Base-by-base conservation (phyloP, 2,329 filamentous ascomycete genomes). In the Bipolaris gigantea region DNA sequence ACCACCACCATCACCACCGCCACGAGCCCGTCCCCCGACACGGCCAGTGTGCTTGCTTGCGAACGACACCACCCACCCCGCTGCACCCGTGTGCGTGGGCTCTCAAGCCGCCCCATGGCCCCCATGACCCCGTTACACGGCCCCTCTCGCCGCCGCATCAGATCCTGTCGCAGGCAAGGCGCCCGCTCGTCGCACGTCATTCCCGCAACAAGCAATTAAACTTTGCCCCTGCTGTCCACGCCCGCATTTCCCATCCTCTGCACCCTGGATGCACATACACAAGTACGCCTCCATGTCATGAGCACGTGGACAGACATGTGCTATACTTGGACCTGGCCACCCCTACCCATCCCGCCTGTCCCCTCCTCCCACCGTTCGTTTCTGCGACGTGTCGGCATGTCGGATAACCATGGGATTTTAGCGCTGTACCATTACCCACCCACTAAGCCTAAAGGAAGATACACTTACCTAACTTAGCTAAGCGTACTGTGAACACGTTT, bases 151-250 rank as follows among this genome's bases (percentile, higher is more conserved):
- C 36, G 52, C 50, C 54, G 54, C 53, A 38, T 57, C 54, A 59
- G 30, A 59, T 47, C 54, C 51, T 51, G 56, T 59, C 54, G 56
- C 56, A 53, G 34, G 36, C 51, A 40, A 35, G 41, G 51, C 51
- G 42, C 33, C 40, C 18, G 33, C 50, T n/a, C 50, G 32, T 35
- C 33, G 49, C 53, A 56, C 54, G 53, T 57, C 56, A 51, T 51
- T 45, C 50, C 46, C 55, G 46, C 47, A 50, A 9, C 32, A 54
- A 47, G 27, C 41, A 49, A 43, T 40, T 21, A 48, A 23, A 15
- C 39, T 27, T 44, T 39, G 32, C 34, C 32, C 19, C 36, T 45
- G 33, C 40, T 38, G 46, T 42, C 44, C 40, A 30, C 27, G 4
- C 13, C 27, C 27, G 27, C 11, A 30, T 30, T 30, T 30, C 10